phyloP scores from a whole-genome alignment of 2,329 filamentous ascomycete species.

The Xylariaceae sp. region DNA sequence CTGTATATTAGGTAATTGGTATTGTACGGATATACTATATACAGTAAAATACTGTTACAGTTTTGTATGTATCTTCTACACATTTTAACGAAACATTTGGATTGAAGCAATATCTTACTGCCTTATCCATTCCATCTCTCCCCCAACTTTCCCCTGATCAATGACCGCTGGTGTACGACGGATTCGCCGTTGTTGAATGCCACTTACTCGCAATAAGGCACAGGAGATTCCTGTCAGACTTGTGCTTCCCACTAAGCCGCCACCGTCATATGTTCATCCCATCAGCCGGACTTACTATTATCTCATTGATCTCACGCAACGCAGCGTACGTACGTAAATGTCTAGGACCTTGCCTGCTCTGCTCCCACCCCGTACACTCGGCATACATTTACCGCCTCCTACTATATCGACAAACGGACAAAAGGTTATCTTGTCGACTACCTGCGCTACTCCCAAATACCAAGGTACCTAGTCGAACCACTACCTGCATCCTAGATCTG shows the following conservation, averaged over 20 bases:
- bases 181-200: background rate
- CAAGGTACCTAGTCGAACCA: slow-evolving; percentile 7
- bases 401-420: background rate
- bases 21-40: too few species aligned
- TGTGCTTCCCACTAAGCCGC: background rate
- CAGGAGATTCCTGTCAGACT: background rate
- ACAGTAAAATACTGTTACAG: too few species aligned
- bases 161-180: background rate
- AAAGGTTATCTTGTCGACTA: background rate
- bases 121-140: background rate
- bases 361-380: too few species aligned
- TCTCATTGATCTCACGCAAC: background rate
- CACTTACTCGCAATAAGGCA: background rate
- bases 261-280: background rate
- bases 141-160: background rate
- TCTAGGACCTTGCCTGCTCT: too few species aligned
- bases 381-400: background rate
- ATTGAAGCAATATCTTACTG: too few species aligned
- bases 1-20: too few species aligned
- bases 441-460: too few species aligned
- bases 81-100: too few species aligned
- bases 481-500: slow-evolving; percentile 20
- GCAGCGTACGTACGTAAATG: too few species aligned
- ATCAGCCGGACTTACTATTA: background rate
- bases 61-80: too few species aligned